These are phyloP conservation scores for Chionographis japonica DNA, from an alignment of 106 monocot genomes.

Conservation along the genomic window DNA sequence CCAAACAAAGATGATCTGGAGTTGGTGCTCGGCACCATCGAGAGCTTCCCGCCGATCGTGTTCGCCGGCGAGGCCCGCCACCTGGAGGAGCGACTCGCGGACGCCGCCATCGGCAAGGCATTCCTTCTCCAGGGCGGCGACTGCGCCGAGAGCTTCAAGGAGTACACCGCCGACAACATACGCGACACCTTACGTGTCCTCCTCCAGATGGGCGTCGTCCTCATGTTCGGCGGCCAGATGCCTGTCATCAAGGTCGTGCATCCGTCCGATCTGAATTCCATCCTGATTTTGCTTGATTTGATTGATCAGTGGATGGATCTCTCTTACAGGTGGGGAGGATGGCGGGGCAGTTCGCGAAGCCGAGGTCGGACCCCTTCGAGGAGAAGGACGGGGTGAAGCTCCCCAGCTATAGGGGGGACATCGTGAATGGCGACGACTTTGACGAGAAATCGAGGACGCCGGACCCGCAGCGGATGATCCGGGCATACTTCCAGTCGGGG, in stretches of 20 bases:
- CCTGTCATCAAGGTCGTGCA: constrained; percentile 71
- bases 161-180: constrained; percentile 85
- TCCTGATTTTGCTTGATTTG: neutral
- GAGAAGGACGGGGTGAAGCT: constrained; percentile 48
- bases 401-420: constrained; percentile 54
- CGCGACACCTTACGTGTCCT: constrained; percentile 78
- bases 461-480: constrained; percentile 65
- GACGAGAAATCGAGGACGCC: constrained; percentile 43
- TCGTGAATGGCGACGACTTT: constrained; percentile 42
- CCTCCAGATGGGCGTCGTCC: constrained; percentile 86
- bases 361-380: constrained; percentile 38
- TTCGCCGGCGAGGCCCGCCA: constrained; percentile 83
- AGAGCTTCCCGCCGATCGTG: constrained; percentile 76
- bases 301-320: neutral
- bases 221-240: constrained; percentile 88
- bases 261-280: neutral
- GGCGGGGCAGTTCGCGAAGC: constrained; percentile 80
- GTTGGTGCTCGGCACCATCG: constrained; percentile 53
- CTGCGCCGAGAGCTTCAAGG: constrained; percentile 98
- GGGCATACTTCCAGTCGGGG: constrained; percentile 51
- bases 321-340: constrained; percentile 55
- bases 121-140: constrained; percentile 91
- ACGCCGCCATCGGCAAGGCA: constrained; percentile 73
- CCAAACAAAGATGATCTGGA: constrained; percentile 59
- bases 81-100: constrained; percentile 68